Evolutionary conservation across 2,329 filamentous ascomycete genomes (phyloP), one percentile per base, ranked within the genome.

Genomic region (Fusarium nisikadoi): DNA sequence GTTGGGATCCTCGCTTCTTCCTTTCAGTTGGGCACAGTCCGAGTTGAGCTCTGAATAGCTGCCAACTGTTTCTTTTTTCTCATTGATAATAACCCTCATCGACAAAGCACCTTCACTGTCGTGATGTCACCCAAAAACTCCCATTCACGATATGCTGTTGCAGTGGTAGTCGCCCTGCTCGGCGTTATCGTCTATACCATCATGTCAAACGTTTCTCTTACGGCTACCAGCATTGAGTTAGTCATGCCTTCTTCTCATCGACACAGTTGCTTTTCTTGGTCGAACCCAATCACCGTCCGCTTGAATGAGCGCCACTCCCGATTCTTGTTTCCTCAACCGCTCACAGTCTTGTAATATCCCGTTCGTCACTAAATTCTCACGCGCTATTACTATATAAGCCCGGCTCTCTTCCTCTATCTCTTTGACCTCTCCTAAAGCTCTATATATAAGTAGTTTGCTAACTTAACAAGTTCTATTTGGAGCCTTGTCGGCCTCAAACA

Each of bases 161-260:
- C 75, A 42, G 74, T 49, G 66, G 64, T 58, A 69, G 72, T 76
- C 60, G 76, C 74, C 62, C 53, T 77, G 65, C 61, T 77, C 35
- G 72, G 71, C 54, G 61, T 73, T 27, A 12, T 72, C 13, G 49
- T 54, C 19, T 75, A 74, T 53, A 57, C 42, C 11, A 14, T 52
- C 23, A n/a, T 59, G 35, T 57, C 49, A 54, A 63, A 45, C 20
- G 8, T 39, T 42, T 49, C 38, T 31, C 27, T 60, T 31, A n/a
- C 31, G 20, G 39, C 52, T 52, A 50, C 42, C 36, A 39, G 43
- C 27, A 42, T 62, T 29, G 60, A 74, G 71, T 73, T 41, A 74
- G 71, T 73, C 49, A 43, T 25, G 41, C 43, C 38, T 47, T 38
- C 31, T 49, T 73, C 47, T 31, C 27, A 25, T 50, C 49, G 23